Evolutionary conservation across 176 grass and related monocot genomes (phyloP), one percentile per base, ranked within the genome.

Genomic region (Zoysia pacifica): DNA sequence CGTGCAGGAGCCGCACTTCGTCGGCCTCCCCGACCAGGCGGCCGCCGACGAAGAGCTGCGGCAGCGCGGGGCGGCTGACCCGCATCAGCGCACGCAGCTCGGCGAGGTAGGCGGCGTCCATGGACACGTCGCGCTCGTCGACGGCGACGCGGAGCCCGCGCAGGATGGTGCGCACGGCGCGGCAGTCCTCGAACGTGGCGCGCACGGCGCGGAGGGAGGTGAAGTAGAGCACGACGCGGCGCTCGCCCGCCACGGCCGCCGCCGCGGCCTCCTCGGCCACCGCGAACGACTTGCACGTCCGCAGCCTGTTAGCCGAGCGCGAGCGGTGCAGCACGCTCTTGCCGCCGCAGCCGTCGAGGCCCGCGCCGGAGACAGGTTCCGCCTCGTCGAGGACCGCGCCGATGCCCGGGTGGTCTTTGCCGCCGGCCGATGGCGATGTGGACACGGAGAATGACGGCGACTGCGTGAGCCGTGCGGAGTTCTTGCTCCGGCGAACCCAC

Each of bases 61-160:
- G 94, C 68, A 97, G 81, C 4, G 70, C 1, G 1, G 86, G 64
- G 11, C 62, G 82, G 48, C 77, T 80, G 11, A 58, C 66, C 69
- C 91, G 89, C 62, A 91, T 71, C 20, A 94, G 61, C 69, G 45
- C 42, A 11, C 79, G 72, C 68, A 97, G 76, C 87, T 97, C 94
- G 45, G 73, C 51, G 71, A 97, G 94, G 80, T 87, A 91, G 4
- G 74, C 83, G 8, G 91, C 58, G 84, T 97, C 89, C 94, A 91
- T 91, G 82, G 91, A 97, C 54, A 94, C 87, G 65, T 97, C 94
- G 10, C 94, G 87, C 87, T 97, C 94, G 84, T 97, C 94, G 46
- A 97, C 81, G 63, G 84, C 82, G 72, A 97, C 89, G 82, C 89
- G 89, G 70, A 94, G 79, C 56, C 91, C 89, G 0, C 85, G 84